Evolutionary conservation across 306 rosid species (phyloP), one percentile per base, ranked within the genome.

Genomic region (Trifolium subterraneum): DNA sequence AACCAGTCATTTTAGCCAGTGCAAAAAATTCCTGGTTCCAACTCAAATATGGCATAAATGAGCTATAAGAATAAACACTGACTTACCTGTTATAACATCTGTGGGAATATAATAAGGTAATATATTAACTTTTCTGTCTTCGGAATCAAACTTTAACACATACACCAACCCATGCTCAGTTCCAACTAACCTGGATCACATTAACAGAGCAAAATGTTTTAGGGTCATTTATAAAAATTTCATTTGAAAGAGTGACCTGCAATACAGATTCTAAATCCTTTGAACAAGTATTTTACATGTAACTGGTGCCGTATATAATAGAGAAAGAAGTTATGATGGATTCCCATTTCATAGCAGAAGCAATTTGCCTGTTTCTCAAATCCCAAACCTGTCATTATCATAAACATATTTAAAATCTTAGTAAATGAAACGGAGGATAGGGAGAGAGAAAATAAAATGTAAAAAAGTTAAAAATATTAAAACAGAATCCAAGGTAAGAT

Each of bases 281-380:
- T 72, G 73, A 78, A 73, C 77, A 50, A 80, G 73, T 67, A 66
- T 58, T 70, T 74, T 93, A 93, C 98, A 93, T 93, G 90, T 82
- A 90, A 86, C 81, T 68, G 77, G 97, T 85, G 89, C 96, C 96
- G 78, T 80, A 75, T 70, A 90, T 84, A 66, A 90, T 86, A 79
- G 97, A 85, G 88, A 93, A 93, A 36, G 98, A 84, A 84, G 98
- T 93, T 83, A 93, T 86, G 70, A 86, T 84, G 82, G 93, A 90
- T 82, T 84, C 98, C 98, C 98, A 93, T 66, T 82, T 84, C 76
- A 93, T 77, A 70, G 87, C 64, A 72, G 90, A 84, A 85, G 90
- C 96, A 65, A 89, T 61, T 79, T 65, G 83, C 78, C 89, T 87
- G 79, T 69, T 85, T 83, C 89, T 96, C 87, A 93, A 80, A 83